These are phyloP conservation scores for Babesia divergens DNA, from an alignment of 169 alveolate genomes.

Conservation along the genomic window DNA sequence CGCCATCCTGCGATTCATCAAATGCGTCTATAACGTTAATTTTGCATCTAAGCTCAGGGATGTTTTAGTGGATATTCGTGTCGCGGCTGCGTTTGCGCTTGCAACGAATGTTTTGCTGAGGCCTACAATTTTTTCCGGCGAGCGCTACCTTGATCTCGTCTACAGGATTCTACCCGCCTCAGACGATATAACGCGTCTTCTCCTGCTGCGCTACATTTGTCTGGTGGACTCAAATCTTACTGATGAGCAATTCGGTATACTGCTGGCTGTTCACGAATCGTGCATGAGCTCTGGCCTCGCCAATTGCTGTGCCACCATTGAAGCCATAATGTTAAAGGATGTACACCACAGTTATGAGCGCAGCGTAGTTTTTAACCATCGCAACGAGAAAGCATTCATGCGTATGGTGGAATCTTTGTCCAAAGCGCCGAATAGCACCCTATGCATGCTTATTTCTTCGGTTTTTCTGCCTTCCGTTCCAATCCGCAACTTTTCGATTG, in stretches of 20 bases:
- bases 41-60: slow-evolving; percentile 39
- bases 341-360: slow-evolving; percentile 2
- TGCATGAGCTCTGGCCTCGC: background rate
- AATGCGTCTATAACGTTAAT: slow-evolving; percentile 30
- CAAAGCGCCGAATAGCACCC: background rate
- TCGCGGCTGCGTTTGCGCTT: slow-evolving; percentile 28
- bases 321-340: slow-evolving; percentile 4
- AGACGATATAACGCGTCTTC: slow-evolving; percentile 2
- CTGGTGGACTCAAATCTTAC: background rate
- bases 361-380: slow-evolving; percentile 8
- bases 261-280: slow-evolving; percentile 1
- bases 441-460: slow-evolving; percentile 10
- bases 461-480: slow-evolving; percentile 8
- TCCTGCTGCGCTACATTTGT: slow-evolving; percentile 18
- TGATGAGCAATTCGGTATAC: slow-evolving; percentile 19
- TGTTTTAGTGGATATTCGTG: slow-evolving; percentile 41
- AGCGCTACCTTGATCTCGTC: background rate
- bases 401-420: background rate
- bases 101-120: background rate
- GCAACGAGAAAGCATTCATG: slow-evolving; percentile 6
- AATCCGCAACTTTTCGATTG: background rate
- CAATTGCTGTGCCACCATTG: slow-evolving; percentile 1
- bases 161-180: slow-evolving; percentile 3
- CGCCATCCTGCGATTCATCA: slow-evolving; percentile 9
- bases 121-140: slow-evolving; percentile 1